Conservation (phyloP, 2,329 filamentous ascomycete species). For the Scortechinia acanthostroma region DNA sequence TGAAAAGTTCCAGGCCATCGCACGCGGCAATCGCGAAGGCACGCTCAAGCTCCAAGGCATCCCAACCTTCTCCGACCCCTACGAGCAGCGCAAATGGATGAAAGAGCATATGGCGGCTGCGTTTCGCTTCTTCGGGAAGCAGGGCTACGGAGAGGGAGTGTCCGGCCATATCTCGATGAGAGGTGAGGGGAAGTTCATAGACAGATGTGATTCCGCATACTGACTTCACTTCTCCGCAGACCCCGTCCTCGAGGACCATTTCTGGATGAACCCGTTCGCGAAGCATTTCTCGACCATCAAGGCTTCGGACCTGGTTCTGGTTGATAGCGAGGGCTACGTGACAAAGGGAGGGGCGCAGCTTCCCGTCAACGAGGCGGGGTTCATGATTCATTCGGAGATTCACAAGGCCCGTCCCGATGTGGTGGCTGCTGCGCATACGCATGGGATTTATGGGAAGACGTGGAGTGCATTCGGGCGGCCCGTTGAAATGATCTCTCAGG, state of each 20-base stretch:
- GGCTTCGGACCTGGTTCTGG: constrained; percentile 31
- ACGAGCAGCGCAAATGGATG: constrained; percentile 2
- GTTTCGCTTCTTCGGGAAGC: constrained; percentile 24
- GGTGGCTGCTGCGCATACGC: constrained; percentile 31
- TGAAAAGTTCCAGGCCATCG: constrained; percentile 17
- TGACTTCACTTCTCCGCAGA: constrained; percentile 10
- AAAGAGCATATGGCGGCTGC: constrained; percentile 35
- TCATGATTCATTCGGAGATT: constrained; percentile 32
- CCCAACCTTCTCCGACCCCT: background rate
- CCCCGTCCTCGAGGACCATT: constrained; percentile 17
- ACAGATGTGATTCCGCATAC: background rate
- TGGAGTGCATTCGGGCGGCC: constrained; percentile 29
- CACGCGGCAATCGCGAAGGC: constrained; percentile 22
- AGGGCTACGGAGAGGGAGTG: constrained; percentile 28
- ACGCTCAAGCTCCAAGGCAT: constrained; percentile 23
- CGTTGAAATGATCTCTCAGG: constrained; percentile 34
- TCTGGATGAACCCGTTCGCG: constrained; percentile 28
- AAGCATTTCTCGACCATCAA: constrained; percentile 33
- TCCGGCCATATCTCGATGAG: constrained; percentile 34
- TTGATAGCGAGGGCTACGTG: constrained; percentile 4
- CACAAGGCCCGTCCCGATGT: constrained; percentile 31
- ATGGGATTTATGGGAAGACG: constrained; percentile 31
- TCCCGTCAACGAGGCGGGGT: constrained; percentile 31
- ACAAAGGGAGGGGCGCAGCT: constrained; percentile 2
- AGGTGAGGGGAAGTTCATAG: constrained; percentile 2